Evolutionary conservation across 345 rosid species (phyloP).

Genomic region (Eucalyptus pauciflora): DNA sequence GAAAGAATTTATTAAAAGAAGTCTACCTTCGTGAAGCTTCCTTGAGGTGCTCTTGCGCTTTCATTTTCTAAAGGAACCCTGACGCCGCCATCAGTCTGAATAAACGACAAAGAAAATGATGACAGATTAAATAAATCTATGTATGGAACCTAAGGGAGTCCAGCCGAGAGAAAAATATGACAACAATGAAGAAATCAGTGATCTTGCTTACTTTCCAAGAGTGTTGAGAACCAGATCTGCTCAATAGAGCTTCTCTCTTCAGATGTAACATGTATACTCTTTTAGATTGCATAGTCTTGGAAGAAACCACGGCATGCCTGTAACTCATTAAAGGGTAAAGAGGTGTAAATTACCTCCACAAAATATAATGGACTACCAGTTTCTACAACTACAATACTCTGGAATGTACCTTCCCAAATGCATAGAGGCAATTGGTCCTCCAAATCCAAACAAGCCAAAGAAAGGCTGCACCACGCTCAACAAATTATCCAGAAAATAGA

Average conservation of each 20-base stretch:
- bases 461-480: conserved; percentile 22
- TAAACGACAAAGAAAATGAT: not conserved
- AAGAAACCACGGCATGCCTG: conserved; percentile 53
- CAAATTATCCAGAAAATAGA: not conserved
- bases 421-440: conserved; percentile 52
- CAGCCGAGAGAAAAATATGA: not conserved
- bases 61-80: conserved; percentile 45
- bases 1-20: not conserved
- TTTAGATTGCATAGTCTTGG: conserved; percentile 44
- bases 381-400: not conserved
- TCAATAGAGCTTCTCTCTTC: conserved; percentile 35
- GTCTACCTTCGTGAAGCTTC: conserved; percentile 59
- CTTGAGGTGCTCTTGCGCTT: conserved; percentile 19
- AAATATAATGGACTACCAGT: not conserved
- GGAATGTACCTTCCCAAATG: conserved; percentile 35
- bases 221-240: not conserved
- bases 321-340: not conserved
- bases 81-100: conserved; percentile 47
- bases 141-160: not conserved
- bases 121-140: not conserved
- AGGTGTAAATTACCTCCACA: not conserved
- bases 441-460: conserved; percentile 62
- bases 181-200: not conserved
- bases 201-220: not conserved
- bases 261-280: conserved; percentile 37